phyloP scores from a whole-genome alignment of 768 basidiomycete genomes.

The Pulveroboletus sp. region DNA sequence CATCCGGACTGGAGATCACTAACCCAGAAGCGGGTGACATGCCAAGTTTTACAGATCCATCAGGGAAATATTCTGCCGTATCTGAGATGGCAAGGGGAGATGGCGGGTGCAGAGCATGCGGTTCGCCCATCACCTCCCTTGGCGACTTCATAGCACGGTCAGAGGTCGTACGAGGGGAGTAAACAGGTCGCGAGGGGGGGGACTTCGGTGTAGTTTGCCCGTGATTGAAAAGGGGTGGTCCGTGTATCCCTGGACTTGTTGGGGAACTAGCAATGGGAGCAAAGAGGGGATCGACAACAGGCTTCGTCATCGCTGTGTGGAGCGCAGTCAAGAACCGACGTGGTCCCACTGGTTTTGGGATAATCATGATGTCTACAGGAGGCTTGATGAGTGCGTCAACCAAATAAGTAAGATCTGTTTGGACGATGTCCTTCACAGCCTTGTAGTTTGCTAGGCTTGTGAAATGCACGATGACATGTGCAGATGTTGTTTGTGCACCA shows the following conservation, averaged over 20 bases:
- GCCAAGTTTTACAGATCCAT: slow-evolving; percentile 66
- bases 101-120: slow-evolving; percentile 44
- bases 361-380: slow-evolving; percentile 89
- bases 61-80: slow-evolving; percentile 61
- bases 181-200: slow-evolving; percentile 39
- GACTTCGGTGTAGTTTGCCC: slow-evolving; percentile 36
- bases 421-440: slow-evolving; percentile 77
- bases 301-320: slow-evolving; percentile 84
- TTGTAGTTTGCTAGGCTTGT: slow-evolving; percentile 90
- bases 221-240: slow-evolving; percentile 40
- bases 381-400: slow-evolving; percentile 42
- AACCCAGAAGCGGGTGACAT: slow-evolving; percentile 79
- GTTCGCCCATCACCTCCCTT: slow-evolving; percentile 39
- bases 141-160: slow-evolving; percentile 58
- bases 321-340: slow-evolving; percentile 88
- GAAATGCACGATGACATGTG: slow-evolving; percentile 70
- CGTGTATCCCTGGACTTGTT: slow-evolving; percentile 60
- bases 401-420: slow-evolving; percentile 45
- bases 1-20: slow-evolving; percentile 89
- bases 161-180: slow-evolving; percentile 50
- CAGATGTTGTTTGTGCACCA: slow-evolving; percentile 28
- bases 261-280: slow-evolving; percentile 93
- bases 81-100: slow-evolving; percentile 72
- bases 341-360: slow-evolving; percentile 96
- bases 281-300: slow-evolving; percentile 87